These are phyloP conservation scores for Oryza meyeriana DNA, from an alignment of 176 grass and related monocot genomes.

Conservation along the genomic window DNA sequence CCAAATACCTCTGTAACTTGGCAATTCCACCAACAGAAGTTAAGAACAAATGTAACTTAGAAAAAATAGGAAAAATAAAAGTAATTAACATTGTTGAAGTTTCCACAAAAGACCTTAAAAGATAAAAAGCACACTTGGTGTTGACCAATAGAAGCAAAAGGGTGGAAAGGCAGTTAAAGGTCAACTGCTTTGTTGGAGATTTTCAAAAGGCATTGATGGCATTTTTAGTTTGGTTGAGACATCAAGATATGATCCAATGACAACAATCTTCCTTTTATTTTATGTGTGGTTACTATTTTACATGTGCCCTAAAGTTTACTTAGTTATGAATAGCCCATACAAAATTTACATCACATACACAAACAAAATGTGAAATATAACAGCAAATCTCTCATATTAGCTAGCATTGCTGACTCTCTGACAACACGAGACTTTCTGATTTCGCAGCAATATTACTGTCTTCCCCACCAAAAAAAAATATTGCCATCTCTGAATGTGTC, in stretches of 20 bases:
- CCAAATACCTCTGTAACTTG: conserved; percentile 97
- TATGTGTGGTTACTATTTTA: background rate
- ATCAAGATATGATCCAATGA: background rate
- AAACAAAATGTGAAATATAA: background rate
- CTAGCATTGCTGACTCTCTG: background rate
- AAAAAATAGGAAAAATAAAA: conserved; percentile 7
- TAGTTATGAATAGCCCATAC: too few relatives aligned
- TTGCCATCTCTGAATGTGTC: background rate
- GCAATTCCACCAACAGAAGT: conserved; percentile 69
- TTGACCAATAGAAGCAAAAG: background rate
- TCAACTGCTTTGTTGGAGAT: conserved; percentile 1
- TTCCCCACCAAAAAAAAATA: too few relatives aligned
- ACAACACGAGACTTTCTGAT: background rate
- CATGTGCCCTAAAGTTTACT: background rate
- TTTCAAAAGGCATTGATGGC: background rate
- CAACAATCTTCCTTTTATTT: conserved; percentile 1
- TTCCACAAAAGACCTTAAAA: background rate
- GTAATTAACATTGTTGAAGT: background rate
- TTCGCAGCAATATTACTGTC: background rate
- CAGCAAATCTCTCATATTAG: conserved; percentile 10
- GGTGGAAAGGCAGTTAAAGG: too few relatives aligned
- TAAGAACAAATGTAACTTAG: conserved; percentile 27
- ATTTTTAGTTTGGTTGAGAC: background rate
- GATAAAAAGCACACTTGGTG: background rate
- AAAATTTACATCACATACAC: background rate